Evolutionary conservation across 176 grass and related monocot genomes (phyloP).

Genomic region (Zoysia pacifica): DNA sequence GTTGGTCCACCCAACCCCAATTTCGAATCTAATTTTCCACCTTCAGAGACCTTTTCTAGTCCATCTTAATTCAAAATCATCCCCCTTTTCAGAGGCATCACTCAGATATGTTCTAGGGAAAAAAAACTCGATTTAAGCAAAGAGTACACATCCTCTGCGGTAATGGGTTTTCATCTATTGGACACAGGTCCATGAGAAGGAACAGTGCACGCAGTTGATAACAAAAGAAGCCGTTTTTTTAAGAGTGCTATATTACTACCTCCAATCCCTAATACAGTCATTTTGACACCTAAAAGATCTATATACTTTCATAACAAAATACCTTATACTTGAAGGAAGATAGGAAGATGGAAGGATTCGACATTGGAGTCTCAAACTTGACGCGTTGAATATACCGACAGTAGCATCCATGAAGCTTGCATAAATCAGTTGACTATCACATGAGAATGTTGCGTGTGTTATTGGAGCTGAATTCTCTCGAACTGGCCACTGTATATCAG

Average conservation of each 20-base stretch:
- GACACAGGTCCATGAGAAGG: background rate
- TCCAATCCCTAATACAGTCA: background rate
- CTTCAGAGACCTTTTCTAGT: background rate
- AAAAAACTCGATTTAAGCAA: too few relatives aligned
- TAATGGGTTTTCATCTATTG: background rate
- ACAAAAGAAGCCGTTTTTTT: background rate
- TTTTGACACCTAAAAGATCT: background rate
- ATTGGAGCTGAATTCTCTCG: conserved; percentile 88
- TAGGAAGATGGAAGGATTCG: conserved; percentile 88
- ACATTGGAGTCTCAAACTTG: conserved; percentile 80
- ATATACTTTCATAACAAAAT: conserved; percentile 16
- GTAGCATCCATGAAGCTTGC: conserved; percentile 86
- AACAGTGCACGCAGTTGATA: background rate
- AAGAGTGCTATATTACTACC: background rate
- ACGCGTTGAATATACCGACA: conserved; percentile 83
- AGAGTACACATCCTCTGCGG: background rate
- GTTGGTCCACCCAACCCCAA: background rate
- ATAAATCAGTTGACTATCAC: conserved; percentile 97
- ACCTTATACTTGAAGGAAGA: conserved; percentile 82
- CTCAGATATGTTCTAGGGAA: background rate
- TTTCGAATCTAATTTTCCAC: background rate
- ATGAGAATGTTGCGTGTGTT: conserved; percentile 94
- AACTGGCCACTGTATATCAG: conserved; percentile 68
- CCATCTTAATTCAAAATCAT: conserved; percentile 21
- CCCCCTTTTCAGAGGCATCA: too few relatives aligned